Conservation (phyloP, 2,329 filamentous ascomycete genomes). For the Esteya vermicola region DNA sequence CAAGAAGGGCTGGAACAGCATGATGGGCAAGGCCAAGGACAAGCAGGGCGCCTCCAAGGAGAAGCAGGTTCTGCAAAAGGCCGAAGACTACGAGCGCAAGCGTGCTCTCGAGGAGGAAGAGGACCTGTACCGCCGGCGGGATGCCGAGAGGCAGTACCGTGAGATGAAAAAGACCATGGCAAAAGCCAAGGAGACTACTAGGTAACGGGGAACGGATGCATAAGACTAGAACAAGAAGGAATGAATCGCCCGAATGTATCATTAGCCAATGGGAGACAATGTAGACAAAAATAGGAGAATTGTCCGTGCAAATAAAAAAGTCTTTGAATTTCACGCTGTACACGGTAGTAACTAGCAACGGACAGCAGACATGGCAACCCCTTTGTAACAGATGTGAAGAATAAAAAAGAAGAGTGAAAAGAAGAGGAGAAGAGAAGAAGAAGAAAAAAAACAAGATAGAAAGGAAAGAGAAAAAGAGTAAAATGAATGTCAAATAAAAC, state of each 20-base stretch:
- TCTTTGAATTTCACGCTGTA: too few relatives aligned
- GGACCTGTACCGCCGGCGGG: constrained; percentile 10
- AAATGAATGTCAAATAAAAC: too few relatives aligned
- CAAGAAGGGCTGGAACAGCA: constrained; percentile 10
- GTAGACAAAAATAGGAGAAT: too few relatives aligned
- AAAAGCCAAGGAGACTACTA: too few relatives aligned
- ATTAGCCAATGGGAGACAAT: too few relatives aligned
- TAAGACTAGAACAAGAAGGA: not conserved
- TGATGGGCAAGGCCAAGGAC: constrained; percentile 10
- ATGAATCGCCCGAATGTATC: not conserved
- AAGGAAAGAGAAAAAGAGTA: not conserved
- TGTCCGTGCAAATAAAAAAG: too few relatives aligned
- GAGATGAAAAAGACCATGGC: constrained; percentile 8
- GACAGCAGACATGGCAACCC: too few relatives aligned
- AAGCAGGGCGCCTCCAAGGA: constrained; percentile 5
- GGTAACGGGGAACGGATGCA: not conserved
- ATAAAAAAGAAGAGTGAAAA: not conserved
- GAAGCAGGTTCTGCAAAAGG: constrained; percentile 7
- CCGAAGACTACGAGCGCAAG: constrained; percentile 35
- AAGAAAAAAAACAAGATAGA: not conserved
- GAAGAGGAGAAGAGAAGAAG: not conserved
- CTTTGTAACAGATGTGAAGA: too few relatives aligned
- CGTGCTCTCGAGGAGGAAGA: constrained; percentile 37
- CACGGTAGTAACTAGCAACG: not conserved
- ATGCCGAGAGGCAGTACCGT: constrained; percentile 11